Evolutionary conservation across 78 protist genomes (phyloP).

Genomic region (Guillardia theta): DNA sequence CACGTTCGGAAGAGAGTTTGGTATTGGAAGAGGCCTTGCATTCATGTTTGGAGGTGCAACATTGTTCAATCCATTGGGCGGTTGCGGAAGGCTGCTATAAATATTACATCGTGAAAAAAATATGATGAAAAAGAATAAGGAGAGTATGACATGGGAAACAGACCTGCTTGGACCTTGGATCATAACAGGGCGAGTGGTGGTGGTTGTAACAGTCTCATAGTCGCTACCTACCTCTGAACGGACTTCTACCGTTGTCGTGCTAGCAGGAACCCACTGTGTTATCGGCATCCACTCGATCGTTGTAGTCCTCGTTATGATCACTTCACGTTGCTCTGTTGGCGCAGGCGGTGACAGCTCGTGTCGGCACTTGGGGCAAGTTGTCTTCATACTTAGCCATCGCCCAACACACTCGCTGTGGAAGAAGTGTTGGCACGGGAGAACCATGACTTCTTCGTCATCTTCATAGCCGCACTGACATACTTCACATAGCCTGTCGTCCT

Average conservation of each 20-base stretch:
- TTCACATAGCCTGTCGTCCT: background rate
- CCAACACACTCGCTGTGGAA: background rate
- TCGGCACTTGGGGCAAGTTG: conserved; percentile 14
- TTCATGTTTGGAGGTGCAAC: no score
- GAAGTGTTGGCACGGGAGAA: background rate
- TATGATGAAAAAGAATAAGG: no score
- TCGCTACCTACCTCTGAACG: background rate
- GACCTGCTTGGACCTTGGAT: no score
- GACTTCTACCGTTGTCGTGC: background rate
- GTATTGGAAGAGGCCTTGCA: no score
- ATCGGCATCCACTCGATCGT: conserved; percentile 4
- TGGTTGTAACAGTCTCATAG: background rate
- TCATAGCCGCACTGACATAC: background rate
- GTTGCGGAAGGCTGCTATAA: no score
- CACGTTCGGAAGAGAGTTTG: no score
- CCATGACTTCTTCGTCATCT: background rate
- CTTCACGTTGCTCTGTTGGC: background rate
- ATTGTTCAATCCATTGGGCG: no score
- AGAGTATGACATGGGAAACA: no score
- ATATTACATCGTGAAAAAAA: no score
- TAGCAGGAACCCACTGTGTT: background rate
- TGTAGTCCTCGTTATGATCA: background rate
- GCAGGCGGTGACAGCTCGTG: background rate
- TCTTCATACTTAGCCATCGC: background rate
- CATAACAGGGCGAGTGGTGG: conserved; percentile 4